Percentiles rank a stretch among this genome's conserved stretches.
phyloP scores from a whole-genome alignment of 441 rosid genomes.

The Pelargonium citronellum region DNA sequence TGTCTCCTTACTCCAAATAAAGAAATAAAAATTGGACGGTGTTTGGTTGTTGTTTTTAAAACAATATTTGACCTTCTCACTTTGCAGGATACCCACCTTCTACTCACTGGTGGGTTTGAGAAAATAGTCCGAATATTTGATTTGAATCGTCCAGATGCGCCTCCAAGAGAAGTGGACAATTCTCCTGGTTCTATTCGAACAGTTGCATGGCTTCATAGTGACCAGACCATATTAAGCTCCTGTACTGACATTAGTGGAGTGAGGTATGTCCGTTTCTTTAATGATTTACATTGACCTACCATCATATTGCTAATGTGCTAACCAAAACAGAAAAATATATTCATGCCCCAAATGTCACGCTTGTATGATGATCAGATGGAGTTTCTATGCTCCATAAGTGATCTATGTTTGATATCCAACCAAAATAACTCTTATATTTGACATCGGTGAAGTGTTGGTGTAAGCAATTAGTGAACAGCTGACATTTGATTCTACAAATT shows the following conservation, averaged over 20 bases:
- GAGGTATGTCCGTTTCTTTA: background rate
- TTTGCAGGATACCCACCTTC: slow-evolving; percentile 65
- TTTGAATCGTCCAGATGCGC: slow-evolving; percentile 72
- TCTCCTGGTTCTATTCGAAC: slow-evolving; percentile 86
- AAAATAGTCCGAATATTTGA: slow-evolving; percentile 77
- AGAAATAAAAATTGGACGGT: background rate
- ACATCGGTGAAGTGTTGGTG: background rate
- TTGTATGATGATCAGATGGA: background rate
- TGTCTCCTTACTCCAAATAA: background rate
- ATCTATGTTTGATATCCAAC: background rate
- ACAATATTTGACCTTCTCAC: background rate
- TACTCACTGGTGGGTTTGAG: slow-evolving; percentile 92
- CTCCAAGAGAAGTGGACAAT: slow-evolving; percentile 68
- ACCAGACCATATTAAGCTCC: slow-evolving; percentile 84
- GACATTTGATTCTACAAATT: background rate
- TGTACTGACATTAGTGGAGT: slow-evolving; percentile 82
- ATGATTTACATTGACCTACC: background rate
- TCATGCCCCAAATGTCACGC: background rate
- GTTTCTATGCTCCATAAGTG: background rate
- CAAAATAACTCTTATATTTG: background rate
- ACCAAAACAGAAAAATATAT: background rate
- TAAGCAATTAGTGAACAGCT: background rate
- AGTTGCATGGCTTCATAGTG: slow-evolving; percentile 89
- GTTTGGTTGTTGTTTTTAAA: background rate
- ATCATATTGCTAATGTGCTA: background rate